Evolutionary conservation across 805 yeast genomes (phyloP), one percentile per base, ranked within the genome.

Genomic region (Yarrowia sp.): DNA sequence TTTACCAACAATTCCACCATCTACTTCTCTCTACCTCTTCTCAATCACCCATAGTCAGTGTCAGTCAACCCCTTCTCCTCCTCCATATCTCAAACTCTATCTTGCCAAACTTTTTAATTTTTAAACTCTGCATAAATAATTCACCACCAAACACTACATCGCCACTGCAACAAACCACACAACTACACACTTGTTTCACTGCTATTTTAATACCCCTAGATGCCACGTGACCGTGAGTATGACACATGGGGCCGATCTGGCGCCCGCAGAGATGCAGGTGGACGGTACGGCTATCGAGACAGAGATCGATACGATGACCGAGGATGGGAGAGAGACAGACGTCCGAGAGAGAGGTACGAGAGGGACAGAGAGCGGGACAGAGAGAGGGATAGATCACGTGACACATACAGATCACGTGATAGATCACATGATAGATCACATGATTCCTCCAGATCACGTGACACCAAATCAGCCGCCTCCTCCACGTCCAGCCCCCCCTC

Each of bases 191-290:
- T 43, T 43, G n/a, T 4, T 7, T 6, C 44, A 40, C 20, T 19
- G 13, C 52, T 30, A 17, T 47, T 8, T 14, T 24, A 34, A 47
- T 36, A 19, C 38, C 52, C 3, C n/a, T n/a, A n/a, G 15, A 58
- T 58, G 64, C 40, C 64, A 40, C 64, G 64, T 43, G 64, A 58
- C 50, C 64, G 64, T 58, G 64, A 58, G 64, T 58, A 58, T 58
- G 64, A 58, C 64, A 50, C 43, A 43, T 43, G 64, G 64, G 40
- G 50, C 50, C 50, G 47, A 7, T 58, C 64, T 8, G 50, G 64
- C 39, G 8, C 39, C 64, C 50, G 46, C 63, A 40, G 50, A 40
- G 47, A 42, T n/a, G 63, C 20, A 20, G 61, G 63, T 24, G 63
- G 63, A 42, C 47, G 63, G 63, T 55, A 40, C 38, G 63, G 63